Base-by-base conservation (phyloP, 2,329 filamentous ascomycete species). In the Fusarium globosum region DNA sequence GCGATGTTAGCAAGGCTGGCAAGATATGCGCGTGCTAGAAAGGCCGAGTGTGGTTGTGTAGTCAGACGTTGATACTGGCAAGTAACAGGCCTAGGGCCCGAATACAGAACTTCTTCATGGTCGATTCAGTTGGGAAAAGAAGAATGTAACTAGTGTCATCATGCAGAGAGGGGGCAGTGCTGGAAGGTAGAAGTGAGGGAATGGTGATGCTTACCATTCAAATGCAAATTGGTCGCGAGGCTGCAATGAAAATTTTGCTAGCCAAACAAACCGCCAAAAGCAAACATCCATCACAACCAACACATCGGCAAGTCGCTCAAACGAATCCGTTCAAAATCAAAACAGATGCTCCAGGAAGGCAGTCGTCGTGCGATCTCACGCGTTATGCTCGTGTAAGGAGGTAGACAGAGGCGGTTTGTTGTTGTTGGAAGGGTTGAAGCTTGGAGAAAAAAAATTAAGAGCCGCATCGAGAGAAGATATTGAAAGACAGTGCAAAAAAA, bases 91-190 rank as follows among this genome's bases (percentile, higher is more conserved):
- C 82, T 84, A 84, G 84, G 85, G 86, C 90, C 91, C 91, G 90
- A 86, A 88, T 86, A 88, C 87, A 86, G 81, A 85, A 86, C 65
- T 91, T 94, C 91, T 90, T 94, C 93, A 95, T 92, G 91, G 92
- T 90, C 93, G 93, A 94, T 88, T 95, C 92, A 86, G 92, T 88
- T 91, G 89, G 92, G 92, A 93, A 94, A 95, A 94, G 93, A 95
- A 95, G 93, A 92, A 87, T 87, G 84, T 85, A 81, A 82, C 81
- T 82, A 85, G 87, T 93, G 89, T 95, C 93, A 95, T 94, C 92
- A 91, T 88, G 77, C 85, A 84, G 83, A 82, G 73, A 43, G 23
- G 39, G 45, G 56, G 63, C 46, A 65, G 45, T 56, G 59, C 61
- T 58, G 63, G 58, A 52, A 68, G 66, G 75, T 71, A 76, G 63